Percentiles rank a stretch among this genome's conserved stretches.
phyloP scores from a whole-genome alignment of 441 rosid species.

The Heliophila coronopifolia region DNA sequence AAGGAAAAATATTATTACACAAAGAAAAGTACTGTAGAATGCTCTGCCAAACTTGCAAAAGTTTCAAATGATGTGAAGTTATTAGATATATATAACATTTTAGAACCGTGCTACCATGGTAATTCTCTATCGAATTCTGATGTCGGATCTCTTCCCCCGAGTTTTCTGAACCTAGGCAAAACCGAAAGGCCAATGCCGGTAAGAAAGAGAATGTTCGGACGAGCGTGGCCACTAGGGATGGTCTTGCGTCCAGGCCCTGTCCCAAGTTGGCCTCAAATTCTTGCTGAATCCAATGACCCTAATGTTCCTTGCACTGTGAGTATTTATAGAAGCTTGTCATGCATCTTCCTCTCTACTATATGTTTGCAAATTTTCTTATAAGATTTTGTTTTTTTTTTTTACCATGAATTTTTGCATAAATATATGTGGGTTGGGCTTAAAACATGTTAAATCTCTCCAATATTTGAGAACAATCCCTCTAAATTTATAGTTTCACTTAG shows the following conservation, averaged over 20 bases:
- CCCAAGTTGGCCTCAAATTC: constrained; percentile 83
- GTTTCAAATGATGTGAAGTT: constrained; percentile 15
- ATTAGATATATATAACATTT: constrained; percentile 62
- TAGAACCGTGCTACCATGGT: constrained; percentile 73
- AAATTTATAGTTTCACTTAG: no score
- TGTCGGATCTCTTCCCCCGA: constrained; percentile 52
- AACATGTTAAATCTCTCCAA: no score
- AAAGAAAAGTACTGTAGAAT: constrained; percentile 20
- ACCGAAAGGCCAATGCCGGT: constrained; percentile 62
- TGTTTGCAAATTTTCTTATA: no score
- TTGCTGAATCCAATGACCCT: constrained; percentile 19
- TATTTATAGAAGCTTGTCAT: background rate
- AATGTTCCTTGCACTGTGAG: constrained; percentile 59
- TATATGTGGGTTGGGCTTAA: no score
- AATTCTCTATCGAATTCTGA: constrained; percentile 9
- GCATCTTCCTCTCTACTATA: background rate
- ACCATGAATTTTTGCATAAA: no score
- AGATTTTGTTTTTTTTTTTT: no score
- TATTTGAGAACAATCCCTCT: no score
- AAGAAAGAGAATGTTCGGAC: constrained; percentile 79
- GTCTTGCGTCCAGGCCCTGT: constrained; percentile 68
- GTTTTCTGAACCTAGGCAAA: constrained; percentile 51
- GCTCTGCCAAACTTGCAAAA: constrained; percentile 35
- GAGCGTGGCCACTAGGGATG: constrained; percentile 82
- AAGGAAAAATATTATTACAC: constrained; percentile 40